Evolutionary conservation across 1,139 yeast species (phyloP).

Genomic region (Blastobotrys ciferrii): DNA sequence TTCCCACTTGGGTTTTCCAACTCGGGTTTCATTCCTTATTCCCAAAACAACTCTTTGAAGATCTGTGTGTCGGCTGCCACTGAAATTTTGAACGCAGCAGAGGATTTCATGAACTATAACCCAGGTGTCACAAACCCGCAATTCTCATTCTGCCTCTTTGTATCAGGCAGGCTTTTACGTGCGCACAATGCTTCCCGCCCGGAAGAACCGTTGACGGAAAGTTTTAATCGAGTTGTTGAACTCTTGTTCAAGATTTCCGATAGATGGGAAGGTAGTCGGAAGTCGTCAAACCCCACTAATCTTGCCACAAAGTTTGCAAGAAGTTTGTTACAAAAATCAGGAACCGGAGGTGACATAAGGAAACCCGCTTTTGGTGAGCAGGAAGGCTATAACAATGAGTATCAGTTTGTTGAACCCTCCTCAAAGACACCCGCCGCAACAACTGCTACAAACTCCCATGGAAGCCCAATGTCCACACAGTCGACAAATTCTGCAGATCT

Average conservation of each 20-base stretch:
- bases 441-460: neutral
- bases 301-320: slow-evolving; percentile 18
- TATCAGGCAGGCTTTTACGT: slow-evolving; percentile 25
- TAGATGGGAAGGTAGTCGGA: slow-evolving; percentile 24
- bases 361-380: slow-evolving; percentile 1
- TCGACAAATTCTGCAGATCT: slow-evolving; percentile 6
- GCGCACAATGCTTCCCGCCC: slow-evolving; percentile 22
- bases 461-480: slow-evolving; percentile 5
- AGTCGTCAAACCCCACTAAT: slow-evolving; percentile 10
- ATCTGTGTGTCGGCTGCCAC: slow-evolving; percentile 25
- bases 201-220: slow-evolving; percentile 16
- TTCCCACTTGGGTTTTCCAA: slow-evolving; percentile 18
- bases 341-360: neutral
- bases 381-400: neutral
- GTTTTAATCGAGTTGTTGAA: slow-evolving; percentile 21
- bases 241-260: slow-evolving; percentile 23
- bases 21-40: slow-evolving; percentile 14
- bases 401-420: neutral
- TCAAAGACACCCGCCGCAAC: neutral
- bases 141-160: slow-evolving; percentile 26
- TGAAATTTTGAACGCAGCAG: slow-evolving; percentile 25
- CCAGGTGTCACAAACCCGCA: slow-evolving; percentile 23
- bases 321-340: slow-evolving; percentile 7
- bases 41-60: slow-evolving; percentile 16
- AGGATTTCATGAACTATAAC: slow-evolving; percentile 18